These are phyloP conservation scores for Saccharomycopsis hybrid DNA, from an alignment of 1,139 yeast genomes.

Conservation along the genomic window DNA sequence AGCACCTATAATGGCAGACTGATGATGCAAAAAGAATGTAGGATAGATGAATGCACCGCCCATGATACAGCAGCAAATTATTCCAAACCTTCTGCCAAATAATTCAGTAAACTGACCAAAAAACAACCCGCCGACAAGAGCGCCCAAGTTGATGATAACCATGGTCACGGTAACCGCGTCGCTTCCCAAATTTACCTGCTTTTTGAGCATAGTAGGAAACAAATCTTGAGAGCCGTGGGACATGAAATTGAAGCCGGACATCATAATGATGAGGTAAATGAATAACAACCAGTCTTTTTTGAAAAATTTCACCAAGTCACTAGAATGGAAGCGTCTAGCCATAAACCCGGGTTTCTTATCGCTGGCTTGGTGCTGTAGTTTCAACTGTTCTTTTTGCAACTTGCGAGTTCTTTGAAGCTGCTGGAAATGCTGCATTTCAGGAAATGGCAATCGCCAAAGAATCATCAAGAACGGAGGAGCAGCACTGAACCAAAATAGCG, in stretches of 20 bases:
- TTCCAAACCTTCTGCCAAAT: constrained; percentile 42
- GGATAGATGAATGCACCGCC: constrained; percentile 52
- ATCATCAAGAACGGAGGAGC: constrained; percentile 39
- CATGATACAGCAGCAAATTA: constrained; percentile 37
- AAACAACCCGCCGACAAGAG: constrained; percentile 42
- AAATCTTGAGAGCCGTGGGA: constrained; percentile 41
- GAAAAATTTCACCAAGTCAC: constrained; percentile 26
- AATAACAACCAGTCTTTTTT: constrained; percentile 36
- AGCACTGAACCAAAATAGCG: constrained; percentile 50
- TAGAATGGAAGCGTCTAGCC: constrained; percentile 26
- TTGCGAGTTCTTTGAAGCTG: constrained; percentile 23
- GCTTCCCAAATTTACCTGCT: constrained; percentile 32
- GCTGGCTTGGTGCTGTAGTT: too few relatives aligned
- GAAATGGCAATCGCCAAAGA: constrained; percentile 36
- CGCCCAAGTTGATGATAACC: constrained; percentile 46
- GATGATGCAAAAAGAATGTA: constrained; percentile 37
- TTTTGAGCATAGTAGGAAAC: constrained; percentile 35
- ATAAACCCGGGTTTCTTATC: constrained; percentile 36
- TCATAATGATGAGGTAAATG: constrained; percentile 33
- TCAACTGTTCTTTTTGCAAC: too few relatives aligned
- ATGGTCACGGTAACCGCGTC: constrained; percentile 41
- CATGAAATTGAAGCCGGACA: constrained; percentile 37
- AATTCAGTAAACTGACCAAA: constrained; percentile 42
- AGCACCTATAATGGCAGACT: constrained; percentile 34
- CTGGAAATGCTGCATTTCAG: constrained; percentile 33